Evolutionary conservation across 1,284 basidiomycete species (phyloP).

Genomic region (Takashimella tepidaria): DNA sequence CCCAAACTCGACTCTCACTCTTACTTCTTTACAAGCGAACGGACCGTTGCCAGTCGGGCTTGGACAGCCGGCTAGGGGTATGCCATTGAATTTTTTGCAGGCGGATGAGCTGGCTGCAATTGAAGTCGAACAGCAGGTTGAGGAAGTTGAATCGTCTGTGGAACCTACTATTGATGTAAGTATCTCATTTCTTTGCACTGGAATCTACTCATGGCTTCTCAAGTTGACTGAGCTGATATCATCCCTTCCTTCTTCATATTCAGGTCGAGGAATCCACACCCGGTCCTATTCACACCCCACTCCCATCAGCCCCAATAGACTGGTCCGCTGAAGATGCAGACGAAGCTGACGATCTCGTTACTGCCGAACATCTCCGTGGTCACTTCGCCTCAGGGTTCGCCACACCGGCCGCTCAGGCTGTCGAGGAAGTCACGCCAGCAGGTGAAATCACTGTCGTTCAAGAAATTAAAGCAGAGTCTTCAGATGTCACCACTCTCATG

Average conservation of each 20-base stretch:
- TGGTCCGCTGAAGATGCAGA: slow-evolving; percentile 27
- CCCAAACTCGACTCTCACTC: neutral
- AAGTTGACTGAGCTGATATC: neutral
- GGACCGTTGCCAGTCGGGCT: neutral
- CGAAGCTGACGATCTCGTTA: slow-evolving; percentile 13
- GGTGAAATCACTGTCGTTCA: neutral
- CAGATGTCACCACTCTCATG: neutral
- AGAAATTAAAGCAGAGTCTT: neutral
- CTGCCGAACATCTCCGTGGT: slow-evolving; percentile 9
- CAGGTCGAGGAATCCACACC: slow-evolving; percentile 6
- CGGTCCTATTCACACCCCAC: neutral
- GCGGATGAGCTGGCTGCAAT: slow-evolving; percentile 35
- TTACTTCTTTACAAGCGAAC: neutral
- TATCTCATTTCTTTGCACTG: neutral
- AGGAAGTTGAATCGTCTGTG: slow-evolving; percentile 12
- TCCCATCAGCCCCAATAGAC: slow-evolving; percentile 14
- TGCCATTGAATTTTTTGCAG: slow-evolving; percentile 40
- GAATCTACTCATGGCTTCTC: neutral
- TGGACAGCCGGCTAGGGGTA: slow-evolving; percentile 3
- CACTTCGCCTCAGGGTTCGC: slow-evolving; percentile 2
- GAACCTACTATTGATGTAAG: neutral
- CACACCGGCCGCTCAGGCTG: neutral
- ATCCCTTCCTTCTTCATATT: no score
- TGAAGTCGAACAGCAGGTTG: slow-evolving; percentile 13
- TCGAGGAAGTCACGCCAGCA: neutral